Percentiles rank a stretch among this genome's conserved stretches.
Conservation (phyloP, 176 grass and related monocot species). For the Cenchrus fungigraminus region DNA sequence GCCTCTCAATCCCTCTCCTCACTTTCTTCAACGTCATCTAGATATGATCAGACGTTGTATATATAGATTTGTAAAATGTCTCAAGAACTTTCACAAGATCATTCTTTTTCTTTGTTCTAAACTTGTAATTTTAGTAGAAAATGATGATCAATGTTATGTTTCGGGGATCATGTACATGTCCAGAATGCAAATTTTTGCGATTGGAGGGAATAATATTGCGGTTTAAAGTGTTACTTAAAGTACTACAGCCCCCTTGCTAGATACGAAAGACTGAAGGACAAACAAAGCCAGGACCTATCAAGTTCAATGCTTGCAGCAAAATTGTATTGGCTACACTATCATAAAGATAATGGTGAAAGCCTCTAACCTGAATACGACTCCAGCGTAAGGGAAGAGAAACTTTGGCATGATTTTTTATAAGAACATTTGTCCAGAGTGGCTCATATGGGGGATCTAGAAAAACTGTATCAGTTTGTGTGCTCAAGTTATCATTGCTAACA, state of each 20-base stretch:
- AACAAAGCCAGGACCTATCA: neutral
- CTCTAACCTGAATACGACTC: conserved; percentile 91
- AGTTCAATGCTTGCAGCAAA: conserved; percentile 24
- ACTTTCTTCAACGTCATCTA: too few relatives aligned
- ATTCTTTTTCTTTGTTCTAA: neutral
- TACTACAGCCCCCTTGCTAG: neutral
- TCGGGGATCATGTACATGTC: neutral
- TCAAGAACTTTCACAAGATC: neutral
- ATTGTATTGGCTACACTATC: conserved; percentile 16
- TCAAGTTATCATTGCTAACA: conserved; percentile 91
- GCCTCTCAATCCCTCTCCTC: too few relatives aligned
- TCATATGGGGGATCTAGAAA: conserved; percentile 85
- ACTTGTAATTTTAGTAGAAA: neutral
- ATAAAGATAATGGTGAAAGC: conserved; percentile 18
- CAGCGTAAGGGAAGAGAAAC: conserved; percentile 90
- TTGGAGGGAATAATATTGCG: neutral
- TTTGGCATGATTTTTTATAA: conserved; percentile 86
- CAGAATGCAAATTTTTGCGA: neutral
- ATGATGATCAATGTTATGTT: neutral
- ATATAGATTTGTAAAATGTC: neutral
- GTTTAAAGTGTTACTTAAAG: conserved; percentile 21
- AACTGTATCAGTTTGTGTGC: conserved; percentile 93
- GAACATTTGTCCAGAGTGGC: conserved; percentile 98
- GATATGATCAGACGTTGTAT: neutral
- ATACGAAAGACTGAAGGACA: conserved; percentile 5